Evolutionary conservation across 2,329 filamentous ascomycete species (phyloP).

Genomic region (Diaporthe sp.): DNA sequence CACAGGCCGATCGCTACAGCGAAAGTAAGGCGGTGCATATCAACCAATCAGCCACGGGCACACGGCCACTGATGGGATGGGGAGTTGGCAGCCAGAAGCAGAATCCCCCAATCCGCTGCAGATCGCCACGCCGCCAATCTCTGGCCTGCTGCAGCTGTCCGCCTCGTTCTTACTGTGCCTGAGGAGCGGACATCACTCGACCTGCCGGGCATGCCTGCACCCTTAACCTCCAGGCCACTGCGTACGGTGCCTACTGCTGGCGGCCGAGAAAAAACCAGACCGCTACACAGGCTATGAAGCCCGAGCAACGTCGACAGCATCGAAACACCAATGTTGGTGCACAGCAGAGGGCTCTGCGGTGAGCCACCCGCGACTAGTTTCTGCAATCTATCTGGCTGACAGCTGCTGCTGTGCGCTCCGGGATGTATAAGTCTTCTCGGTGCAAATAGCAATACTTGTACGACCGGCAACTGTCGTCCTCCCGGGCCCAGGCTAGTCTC

Average conservation of each 20-base stretch:
- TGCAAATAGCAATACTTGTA: not conserved
- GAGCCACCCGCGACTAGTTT: not conserved
- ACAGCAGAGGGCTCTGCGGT: slow-evolving; percentile 1
- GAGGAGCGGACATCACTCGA: slow-evolving; percentile 33
- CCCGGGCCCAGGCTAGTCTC: slow-evolving; percentile 16
- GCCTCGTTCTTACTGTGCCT: slow-evolving; percentile 32
- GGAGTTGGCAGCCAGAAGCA: not conserved
- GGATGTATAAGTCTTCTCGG: not conserved
- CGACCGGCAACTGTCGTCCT: slow-evolving; percentile 5
- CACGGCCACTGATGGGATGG: slow-evolving; percentile 7
- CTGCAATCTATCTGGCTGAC: slow-evolving; percentile 26
- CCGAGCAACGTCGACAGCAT: not conserved
- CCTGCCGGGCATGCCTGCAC: slow-evolving; percentile 19
- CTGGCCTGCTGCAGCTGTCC: slow-evolving; percentile 28
- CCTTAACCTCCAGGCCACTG: not conserved
- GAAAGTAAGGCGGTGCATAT: slow-evolving; percentile 34
- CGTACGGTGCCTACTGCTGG: slow-evolving; percentile 8
- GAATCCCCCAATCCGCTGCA: not conserved
- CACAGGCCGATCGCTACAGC: slow-evolving; percentile 25
- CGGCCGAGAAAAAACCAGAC: slow-evolving; percentile 29
- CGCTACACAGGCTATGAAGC: slow-evolving; percentile 27
- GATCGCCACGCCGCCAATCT: slow-evolving; percentile 33
- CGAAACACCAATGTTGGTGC: slow-evolving; percentile 7
- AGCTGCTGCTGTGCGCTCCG: slow-evolving; percentile 27
- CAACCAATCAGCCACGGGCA: slow-evolving; percentile 30